These are phyloP conservation scores for Volvariella volvacea DNA, from an alignment of 1,284 basidiomycete genomes.

Conservation along the genomic window DNA sequence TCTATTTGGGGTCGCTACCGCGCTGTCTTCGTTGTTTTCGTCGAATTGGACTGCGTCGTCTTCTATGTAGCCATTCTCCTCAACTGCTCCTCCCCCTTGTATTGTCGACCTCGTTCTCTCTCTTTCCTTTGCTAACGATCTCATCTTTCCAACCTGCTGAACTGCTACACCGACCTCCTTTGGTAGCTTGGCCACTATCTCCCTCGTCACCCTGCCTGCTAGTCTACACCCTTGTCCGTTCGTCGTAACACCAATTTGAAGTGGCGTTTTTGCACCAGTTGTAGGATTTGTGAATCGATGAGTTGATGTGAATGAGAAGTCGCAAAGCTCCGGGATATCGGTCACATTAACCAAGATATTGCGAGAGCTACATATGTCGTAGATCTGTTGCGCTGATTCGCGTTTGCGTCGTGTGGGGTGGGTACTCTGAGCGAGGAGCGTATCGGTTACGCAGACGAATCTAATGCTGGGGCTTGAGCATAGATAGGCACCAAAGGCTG, in stretches of 20 bases:
- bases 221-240: conserved; percentile 91
- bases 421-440: conserved; percentile 30
- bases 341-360: conserved; percentile 82
- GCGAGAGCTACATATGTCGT: conserved; percentile 42
- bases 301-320: conserved; percentile 84
- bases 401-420: conserved; percentile 32
- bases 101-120: neutral
- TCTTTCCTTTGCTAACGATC: conserved; percentile 51
- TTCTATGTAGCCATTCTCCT: conserved; percentile 9
- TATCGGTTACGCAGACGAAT: conserved; percentile 76
- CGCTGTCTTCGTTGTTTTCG: conserved; percentile 51
- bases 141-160: conserved; percentile 66
- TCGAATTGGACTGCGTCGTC: conserved; percentile 25
- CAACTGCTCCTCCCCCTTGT: conserved; percentile 5
- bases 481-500: conserved; percentile 43
- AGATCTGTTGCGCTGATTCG: conserved; percentile 49
- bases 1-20: conserved; percentile 63
- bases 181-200: conserved; percentile 76
- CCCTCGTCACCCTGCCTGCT: conserved; percentile 74
- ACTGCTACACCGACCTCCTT: conserved; percentile 76
- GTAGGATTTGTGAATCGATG: conserved; percentile 68
- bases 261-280: conserved; percentile 44
- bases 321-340: conserved; percentile 82
- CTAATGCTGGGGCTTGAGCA: conserved; percentile 30
- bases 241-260: conserved; percentile 88